Evolutionary conservation across 768 basidiomycete genomes (phyloP), one percentile per base, ranked within the genome.

Genomic region (Mrakia frigida): DNA sequence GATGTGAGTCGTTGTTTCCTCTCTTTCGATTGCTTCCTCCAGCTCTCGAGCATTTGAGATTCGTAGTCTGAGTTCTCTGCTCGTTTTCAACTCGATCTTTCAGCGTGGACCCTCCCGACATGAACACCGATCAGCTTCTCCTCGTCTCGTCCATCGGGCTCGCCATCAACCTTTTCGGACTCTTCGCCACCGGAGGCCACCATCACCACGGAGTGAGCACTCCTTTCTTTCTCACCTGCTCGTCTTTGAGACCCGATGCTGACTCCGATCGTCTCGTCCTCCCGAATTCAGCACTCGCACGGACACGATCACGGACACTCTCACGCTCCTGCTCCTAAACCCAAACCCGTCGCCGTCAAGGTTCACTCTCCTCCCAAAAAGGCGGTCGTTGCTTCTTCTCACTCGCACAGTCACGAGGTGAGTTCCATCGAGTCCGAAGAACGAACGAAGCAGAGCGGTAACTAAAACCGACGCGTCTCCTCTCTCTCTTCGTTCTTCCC

Each of bases 121-220:
- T 99, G 94, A 95, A 93, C 80, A 97, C 94, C 3, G 91, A 88
- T 78, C 96, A 98, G 81, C 86, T 99, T 0, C 84, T 99, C 56
- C 86, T 97, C 0, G 91, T 99, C 71, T 96, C 93, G 78, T 88
- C 90, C 6, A 83, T 98, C 37, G 97, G 97, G 11, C 85, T 99
- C 14, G 93, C 87, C 1, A 94, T 99, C 67, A 99, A 99, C 82
- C 84, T 99, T 28, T 98, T 98, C 80, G 97, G 97, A 52, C 97
- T 99, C 94, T 92, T 94, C 82, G 97, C 97, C 0, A 99, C 97
- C 87, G 97, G 97, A 6, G 94, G 94, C 5, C 93, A 95, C 82
- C 90, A 91, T 81, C 92, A 93, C 79, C 92, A 92, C 85, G 91
- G 77, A 3, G 70, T 74, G 33, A 61, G 73, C 53, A 37, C 1